Evolutionary conservation across 139 green algal species (phyloP).

Genomic region (Coelastrella sp.): DNA sequence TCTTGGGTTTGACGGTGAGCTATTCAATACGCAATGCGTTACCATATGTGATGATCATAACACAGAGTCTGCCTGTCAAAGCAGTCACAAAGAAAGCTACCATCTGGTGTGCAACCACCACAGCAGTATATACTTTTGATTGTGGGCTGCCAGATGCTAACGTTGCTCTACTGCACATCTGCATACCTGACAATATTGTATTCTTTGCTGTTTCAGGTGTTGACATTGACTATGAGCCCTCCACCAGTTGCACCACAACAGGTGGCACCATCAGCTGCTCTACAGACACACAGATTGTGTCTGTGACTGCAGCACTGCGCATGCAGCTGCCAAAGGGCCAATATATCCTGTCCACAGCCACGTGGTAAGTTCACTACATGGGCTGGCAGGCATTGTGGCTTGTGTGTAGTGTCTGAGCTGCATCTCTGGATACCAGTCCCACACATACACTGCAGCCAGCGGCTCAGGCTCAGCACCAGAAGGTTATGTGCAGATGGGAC

Average conservation of each 20-base stretch:
- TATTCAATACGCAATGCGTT: neutral
- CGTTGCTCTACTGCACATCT: too few relatives aligned
- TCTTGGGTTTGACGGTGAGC: constrained; percentile 55
- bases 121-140: too few relatives aligned
- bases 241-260: constrained; percentile 14
- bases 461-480: too few relatives aligned
- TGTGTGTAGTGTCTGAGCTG: too few relatives aligned
- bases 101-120: too few relatives aligned
- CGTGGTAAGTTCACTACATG: neutral
- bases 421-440: too few relatives aligned
- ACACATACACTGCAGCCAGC: too few relatives aligned
- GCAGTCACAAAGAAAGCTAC: neutral
- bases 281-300: constrained; percentile 50
- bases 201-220: neutral
- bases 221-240: constrained; percentile 2
- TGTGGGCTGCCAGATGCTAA: too few relatives aligned
- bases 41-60: neutral
- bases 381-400: too few relatives aligned
- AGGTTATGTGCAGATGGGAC: too few relatives aligned
- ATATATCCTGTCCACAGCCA: constrained; percentile 50
- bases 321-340: constrained; percentile 28
- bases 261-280: constrained; percentile 43
- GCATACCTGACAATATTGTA: neutral
- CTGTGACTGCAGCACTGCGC: constrained; percentile 34
- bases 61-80: neutral